Percentiles rank a stretch among this genome's conserved stretches.
Conservation (phyloP, 306 rosid genomes). For the Prunus mira region DNA sequence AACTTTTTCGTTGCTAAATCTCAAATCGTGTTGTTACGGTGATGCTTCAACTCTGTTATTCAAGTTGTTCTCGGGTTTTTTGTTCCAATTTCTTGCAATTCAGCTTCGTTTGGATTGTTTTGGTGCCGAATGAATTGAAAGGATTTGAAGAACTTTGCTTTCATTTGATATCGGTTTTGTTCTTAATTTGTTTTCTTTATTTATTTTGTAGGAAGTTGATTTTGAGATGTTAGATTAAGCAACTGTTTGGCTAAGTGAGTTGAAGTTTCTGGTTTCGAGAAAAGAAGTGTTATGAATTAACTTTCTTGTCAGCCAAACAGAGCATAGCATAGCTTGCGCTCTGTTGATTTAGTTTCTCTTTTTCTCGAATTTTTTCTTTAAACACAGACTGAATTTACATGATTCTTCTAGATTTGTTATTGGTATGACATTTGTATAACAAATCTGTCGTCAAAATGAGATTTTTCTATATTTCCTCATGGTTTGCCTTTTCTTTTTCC, state of each 20-base stretch:
- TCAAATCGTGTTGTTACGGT: background rate
- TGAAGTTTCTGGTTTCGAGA: background rate
- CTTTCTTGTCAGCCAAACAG: background rate
- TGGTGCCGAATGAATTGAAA: background rate
- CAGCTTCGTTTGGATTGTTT: slow-evolving; percentile 5
- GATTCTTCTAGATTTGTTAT: background rate
- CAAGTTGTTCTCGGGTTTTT: background rate
- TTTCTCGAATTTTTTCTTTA: background rate
- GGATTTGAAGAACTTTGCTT: background rate
- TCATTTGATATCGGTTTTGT: background rate
- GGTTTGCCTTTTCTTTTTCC: background rate
- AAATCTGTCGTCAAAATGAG: background rate
- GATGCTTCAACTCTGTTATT: slow-evolving; percentile 3
- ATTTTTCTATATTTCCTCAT: background rate
- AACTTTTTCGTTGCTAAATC: background rate
- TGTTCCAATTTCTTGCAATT: background rate
- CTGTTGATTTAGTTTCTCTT: background rate
- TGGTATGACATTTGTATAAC: background rate
- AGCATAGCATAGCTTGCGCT: slow-evolving; percentile 1
- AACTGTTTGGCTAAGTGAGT: slow-evolving; percentile 6
- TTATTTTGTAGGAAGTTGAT: background rate
- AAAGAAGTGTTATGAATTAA: background rate
- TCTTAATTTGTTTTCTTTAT: background rate
- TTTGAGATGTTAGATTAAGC: background rate
- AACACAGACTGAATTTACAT: background rate